Conservation (phyloP, 2,329 filamentous ascomycete genomes). For the Rutstroemia sp. region DNA sequence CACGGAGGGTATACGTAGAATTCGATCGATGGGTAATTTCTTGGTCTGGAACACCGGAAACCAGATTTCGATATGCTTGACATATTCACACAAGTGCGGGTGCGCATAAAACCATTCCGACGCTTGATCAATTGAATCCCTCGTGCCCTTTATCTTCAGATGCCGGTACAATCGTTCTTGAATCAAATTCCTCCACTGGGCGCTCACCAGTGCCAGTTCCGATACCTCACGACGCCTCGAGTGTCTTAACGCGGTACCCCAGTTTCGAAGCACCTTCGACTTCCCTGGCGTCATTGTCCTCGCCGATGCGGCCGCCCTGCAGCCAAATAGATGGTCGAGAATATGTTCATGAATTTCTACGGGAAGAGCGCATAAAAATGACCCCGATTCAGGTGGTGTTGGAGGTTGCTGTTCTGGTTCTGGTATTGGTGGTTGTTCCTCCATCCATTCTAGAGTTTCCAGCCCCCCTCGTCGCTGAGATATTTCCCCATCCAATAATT, state of each 20-base stretch:
- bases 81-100: constrained; percentile 52
- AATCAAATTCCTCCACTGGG: constrained; percentile 58
- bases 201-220: constrained; percentile 54
- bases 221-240: constrained; percentile 61
- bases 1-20: constrained; percentile 21
- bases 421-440: background rate
- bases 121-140: constrained; percentile 52
- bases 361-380: constrained; percentile 41
- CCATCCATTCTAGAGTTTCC: background rate
- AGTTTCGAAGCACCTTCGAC: constrained; percentile 45
- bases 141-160: constrained; percentile 67
- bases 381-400: background rate
- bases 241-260: constrained; percentile 59
- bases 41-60: constrained; percentile 58
- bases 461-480: constrained; percentile 12
- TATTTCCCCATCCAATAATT: constrained; percentile 24
- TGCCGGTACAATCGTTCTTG: constrained; percentile 68
- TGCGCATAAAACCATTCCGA: constrained; percentile 52
- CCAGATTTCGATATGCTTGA: constrained; percentile 71
- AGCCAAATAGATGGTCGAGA: constrained; percentile 63
- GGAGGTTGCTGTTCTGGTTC: background rate
- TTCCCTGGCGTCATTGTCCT: constrained; percentile 47
- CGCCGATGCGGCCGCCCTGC: constrained; percentile 55
- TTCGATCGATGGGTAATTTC: constrained; percentile 22
- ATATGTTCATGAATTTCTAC: constrained; percentile 67